Conservation (phyloP, 2,329 filamentous ascomycete genomes). For the Rutstroemia sydowiana region DNA sequence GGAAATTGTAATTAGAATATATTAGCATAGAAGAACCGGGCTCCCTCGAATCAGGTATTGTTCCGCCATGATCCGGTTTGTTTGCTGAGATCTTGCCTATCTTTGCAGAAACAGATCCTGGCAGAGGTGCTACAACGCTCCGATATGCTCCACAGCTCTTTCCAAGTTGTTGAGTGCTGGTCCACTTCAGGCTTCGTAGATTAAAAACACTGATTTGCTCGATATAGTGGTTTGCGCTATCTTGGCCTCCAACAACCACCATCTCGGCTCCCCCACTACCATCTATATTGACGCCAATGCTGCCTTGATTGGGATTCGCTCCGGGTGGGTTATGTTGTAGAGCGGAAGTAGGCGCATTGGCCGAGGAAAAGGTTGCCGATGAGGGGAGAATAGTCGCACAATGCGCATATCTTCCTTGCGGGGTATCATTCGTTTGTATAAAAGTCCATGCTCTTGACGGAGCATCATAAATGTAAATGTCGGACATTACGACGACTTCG, state of each 20-base stretch:
- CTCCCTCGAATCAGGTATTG: slow-evolving; percentile 47
- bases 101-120: slow-evolving; percentile 54
- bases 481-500: slow-evolving; percentile 94
- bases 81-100: slow-evolving; percentile 51
- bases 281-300: slow-evolving; percentile 82
- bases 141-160: slow-evolving; percentile 95
- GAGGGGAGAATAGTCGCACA: slow-evolving; percentile 91
- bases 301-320: slow-evolving; percentile 77
- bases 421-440: slow-evolving; percentile 70
- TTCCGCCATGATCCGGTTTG: slow-evolving; percentile 34
- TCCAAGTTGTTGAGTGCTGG: slow-evolving; percentile 75
- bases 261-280: slow-evolving; percentile 91
- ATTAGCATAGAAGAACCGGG: slow-evolving; percentile 76
- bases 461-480: slow-evolving; percentile 93
- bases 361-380: slow-evolving; percentile 76
- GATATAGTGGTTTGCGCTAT: slow-evolving; percentile 97
- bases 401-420: slow-evolving; percentile 92
- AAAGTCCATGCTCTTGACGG: slow-evolving; percentile 76
- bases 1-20: slow-evolving; percentile 98
- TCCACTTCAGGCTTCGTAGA: slow-evolving; percentile 90
- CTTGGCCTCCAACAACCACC: slow-evolving; percentile 93
- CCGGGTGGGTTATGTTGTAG: slow-evolving; percentile 84
- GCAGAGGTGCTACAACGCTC: slow-evolving; percentile 83
- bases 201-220: slow-evolving; percentile 99
- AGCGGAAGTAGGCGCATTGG: slow-evolving; percentile 75